A percentile compares a stretch with the other conserved stretches of the same genome.
Evolutionary conservation across 2,329 filamentous ascomycete species (phyloP).

Genomic region (Penicillium capsulatum): DNA sequence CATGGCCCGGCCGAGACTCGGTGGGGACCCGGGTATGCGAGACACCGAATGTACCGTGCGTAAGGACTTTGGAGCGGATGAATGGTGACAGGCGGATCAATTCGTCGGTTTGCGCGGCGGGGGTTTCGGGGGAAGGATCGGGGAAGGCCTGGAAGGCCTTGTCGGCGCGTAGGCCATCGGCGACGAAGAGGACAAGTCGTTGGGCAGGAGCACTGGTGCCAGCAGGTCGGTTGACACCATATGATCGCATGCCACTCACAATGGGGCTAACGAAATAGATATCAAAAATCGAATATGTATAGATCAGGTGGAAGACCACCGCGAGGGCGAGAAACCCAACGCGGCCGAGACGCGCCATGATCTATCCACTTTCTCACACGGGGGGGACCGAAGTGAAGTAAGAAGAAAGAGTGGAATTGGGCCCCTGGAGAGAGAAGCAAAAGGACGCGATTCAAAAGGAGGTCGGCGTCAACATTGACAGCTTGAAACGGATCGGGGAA

Average conservation of each 20-base stretch:
- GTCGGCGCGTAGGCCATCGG: slow-evolving; percentile 94
- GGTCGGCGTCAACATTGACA: slow-evolving; percentile 8
- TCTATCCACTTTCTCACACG: slow-evolving; percentile 13
- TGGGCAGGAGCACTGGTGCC: slow-evolving; percentile 71
- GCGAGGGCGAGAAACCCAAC: slow-evolving; percentile 83
- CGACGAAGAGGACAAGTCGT: slow-evolving; percentile 87
- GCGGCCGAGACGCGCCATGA: slow-evolving; percentile 58
- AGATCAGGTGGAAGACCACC: slow-evolving; percentile 86
- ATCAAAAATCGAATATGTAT: slow-evolving; percentile 94
- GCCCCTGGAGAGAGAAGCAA: slow-evolving; percentile 15
- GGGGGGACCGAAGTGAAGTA: background rate
- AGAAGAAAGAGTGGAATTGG: slow-evolving; percentile 20
- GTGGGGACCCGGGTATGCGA: slow-evolving; percentile 96
- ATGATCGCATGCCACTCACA: slow-evolving; percentile 88
- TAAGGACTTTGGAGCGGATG: slow-evolving; percentile 79
- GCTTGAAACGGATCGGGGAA: slow-evolving; percentile 15
- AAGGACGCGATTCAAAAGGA: slow-evolving; percentile 16
- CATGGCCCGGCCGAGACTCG: slow-evolving; percentile 92
- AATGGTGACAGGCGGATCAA: slow-evolving; percentile 85
- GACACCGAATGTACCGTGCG: slow-evolving; percentile 91
- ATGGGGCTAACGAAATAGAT: slow-evolving; percentile 98
- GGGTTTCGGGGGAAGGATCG: slow-evolving; percentile 65
- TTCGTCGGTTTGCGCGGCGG: slow-evolving; percentile 25
- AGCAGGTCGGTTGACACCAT: slow-evolving; percentile 60
- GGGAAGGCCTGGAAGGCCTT: slow-evolving; percentile 94